Base-by-base conservation (phyloP, 2,329 filamentous ascomycete genomes). In the Sarocladiaceae sp. region DNA sequence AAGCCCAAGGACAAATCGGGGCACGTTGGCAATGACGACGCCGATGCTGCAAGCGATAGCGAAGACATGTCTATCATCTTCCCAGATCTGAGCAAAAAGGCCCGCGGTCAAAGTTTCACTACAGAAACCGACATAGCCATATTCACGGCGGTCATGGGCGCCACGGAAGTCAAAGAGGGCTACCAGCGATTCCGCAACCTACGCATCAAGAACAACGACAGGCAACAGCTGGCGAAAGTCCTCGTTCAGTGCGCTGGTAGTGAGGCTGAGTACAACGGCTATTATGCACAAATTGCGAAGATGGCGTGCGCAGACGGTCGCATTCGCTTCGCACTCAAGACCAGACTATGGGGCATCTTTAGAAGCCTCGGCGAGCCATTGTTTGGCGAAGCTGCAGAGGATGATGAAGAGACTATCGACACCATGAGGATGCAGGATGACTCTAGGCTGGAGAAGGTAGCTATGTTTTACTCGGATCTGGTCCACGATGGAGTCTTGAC, bases 71-170 rank as follows among this genome's bases (percentile, higher is more conserved):
- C 74, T 31, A 66, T 71, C 56, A 65, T 72, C n/a, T 66, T 78
- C n/a, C 79, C 87, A 1, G 88, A 96, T 60, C 80, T 92, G 10
- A 65, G 66, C 17, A 80, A 84, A 55, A 81, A 95, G n/a, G 90
- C 91, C 13, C 81, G 82, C 53, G 82, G 88, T 42, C 87, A 95
- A 58, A 85, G 90, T 18, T 90, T 97, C 82, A 94, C 90, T 64
- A 96, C 90, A 0, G 84, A 90, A 53, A 80, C 94, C 18, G 86
- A 92, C 42, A 83, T 90, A 51, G 89, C 90, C n/a, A 96, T 99
- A 54, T 99, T 99, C 67, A 81, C 95, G 29, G 86, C 91, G 4
- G 84, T 99, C 54, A 88, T 97, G 76, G 92, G 88, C 11, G 89
- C 90, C 1, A 82, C 80, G 10, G 90, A 96, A 64, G 90, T 81